Evolutionary conservation across 306 rosid genomes (phyloP), one percentile per base, ranked within the genome.

Genomic region (Vigna trinervia): DNA sequence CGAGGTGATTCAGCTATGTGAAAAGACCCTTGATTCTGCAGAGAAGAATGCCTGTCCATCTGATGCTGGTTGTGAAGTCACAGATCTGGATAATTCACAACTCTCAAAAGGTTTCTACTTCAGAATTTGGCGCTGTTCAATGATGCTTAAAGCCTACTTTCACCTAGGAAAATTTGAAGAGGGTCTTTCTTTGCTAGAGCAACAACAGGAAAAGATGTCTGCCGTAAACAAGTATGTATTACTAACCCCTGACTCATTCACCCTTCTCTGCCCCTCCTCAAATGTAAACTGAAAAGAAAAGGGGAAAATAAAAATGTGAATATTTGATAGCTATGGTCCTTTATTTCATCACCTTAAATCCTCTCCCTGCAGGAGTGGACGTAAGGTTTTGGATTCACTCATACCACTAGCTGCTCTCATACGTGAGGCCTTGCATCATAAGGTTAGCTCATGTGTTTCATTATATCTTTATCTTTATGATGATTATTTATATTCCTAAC

Each of bases 111-210:
- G 79, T 71, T 60, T 82, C 78, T 79, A 88, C 87, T 92, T 90
- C 81, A 88, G 88, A 84, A 19, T 95, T 11, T 95, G 99, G 99
- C 89, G 97, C 50, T 89, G 97, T 83, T 84, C 85, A 73, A 30
- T 87, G 85, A 82, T 74, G 80, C 87, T 95, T 77, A 92, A 89
- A 84, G 88, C 94, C 46, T 87, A 84, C 87, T 88, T 89, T 78
- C 82, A 87, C 81, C 79, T 87, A 39, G 99, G 99, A 84, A 95
- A 85, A 84, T 90, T 95, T 77, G 97, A 95, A 71, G 92, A 95
- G 63, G 96, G 99, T 61, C 88, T 95, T 84, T 85, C 94, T 73
- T 86, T 74, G 39, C 76, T 95, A 74, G 97, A 89, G 84, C 87
- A 85, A 78, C 89, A 89, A 82, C 89, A 82, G 81, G 89, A 86